phyloP scores from a whole-genome alignment of 345 rosid species.

The Hypericum perforatum region DNA sequence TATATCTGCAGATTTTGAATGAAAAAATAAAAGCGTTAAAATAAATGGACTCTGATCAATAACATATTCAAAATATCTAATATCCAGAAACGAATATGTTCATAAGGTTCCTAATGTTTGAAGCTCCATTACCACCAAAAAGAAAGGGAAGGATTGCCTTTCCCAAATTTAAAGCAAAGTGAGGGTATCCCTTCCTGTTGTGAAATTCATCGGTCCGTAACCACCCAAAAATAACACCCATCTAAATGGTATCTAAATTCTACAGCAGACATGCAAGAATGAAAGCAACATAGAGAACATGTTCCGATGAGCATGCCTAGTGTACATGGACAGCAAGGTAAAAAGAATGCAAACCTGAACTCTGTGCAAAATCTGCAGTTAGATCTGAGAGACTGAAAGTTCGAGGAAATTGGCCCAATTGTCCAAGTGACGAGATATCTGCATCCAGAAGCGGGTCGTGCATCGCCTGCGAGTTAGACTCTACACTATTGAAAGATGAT shows the following conservation, averaged over 20 bases:
- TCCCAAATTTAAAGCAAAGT: no score
- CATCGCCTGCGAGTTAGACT: slow-evolving; percentile 63
- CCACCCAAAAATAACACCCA: no score
- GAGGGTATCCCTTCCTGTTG: no score
- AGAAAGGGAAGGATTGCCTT: no score
- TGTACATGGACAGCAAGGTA: neutral
- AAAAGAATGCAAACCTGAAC: slow-evolving; percentile 55
- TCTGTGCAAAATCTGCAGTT: slow-evolving; percentile 77
- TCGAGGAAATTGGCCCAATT: slow-evolving; percentile 68
- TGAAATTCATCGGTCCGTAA: no score
- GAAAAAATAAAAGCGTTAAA: neutral
- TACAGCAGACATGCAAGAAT: neutral
- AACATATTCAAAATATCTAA: neutral
- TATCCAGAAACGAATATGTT: neutral
- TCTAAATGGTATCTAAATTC: no score
- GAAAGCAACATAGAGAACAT: no score
- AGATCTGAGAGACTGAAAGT: slow-evolving; percentile 91
- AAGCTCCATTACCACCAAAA: no score
- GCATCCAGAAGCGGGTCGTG: slow-evolving; percentile 62
- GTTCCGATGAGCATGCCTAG: neutral
- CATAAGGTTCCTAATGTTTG: neutral
- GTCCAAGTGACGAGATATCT: slow-evolving; percentile 64
- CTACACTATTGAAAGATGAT: slow-evolving; percentile 63
- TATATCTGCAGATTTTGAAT: slow-evolving; percentile 45
- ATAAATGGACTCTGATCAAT: neutral